Percentiles rank a stretch among this genome's conserved stretches.
Evolutionary conservation across 1,284 basidiomycete species (phyloP).

Genomic region (Fomitopsis schrenkii): DNA sequence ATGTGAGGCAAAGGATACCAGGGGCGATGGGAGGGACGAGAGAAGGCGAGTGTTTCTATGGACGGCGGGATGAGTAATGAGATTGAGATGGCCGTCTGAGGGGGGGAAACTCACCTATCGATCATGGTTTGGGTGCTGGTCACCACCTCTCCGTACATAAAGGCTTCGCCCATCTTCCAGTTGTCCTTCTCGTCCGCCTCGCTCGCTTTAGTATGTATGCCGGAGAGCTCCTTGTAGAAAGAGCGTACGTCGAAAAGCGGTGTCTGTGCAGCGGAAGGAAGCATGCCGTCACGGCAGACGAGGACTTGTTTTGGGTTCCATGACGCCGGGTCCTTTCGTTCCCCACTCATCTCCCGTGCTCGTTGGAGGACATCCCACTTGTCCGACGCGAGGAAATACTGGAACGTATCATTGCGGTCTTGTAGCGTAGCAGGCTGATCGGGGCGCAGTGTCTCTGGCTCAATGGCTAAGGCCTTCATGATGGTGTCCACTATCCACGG

Average conservation of each 20-base stretch:
- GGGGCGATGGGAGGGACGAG: slow-evolving; percentile 65
- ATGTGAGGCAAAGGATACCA: slow-evolving; percentile 81
- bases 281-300: slow-evolving; percentile 17
- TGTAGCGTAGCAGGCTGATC: slow-evolving; percentile 35
- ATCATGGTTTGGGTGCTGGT: slow-evolving; percentile 96
- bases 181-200: slow-evolving; percentile 12
- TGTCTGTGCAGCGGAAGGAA: slow-evolving; percentile 41
- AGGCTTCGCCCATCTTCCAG: slow-evolving; percentile 69
- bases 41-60: slow-evolving; percentile 77
- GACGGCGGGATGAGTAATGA: neutral
- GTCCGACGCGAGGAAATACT: slow-evolving; percentile 43
- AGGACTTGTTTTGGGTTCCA: slow-evolving; percentile 51
- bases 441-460: slow-evolving; percentile 14
- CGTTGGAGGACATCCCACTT: slow-evolving; percentile 32
- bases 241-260: slow-evolving; percentile 52
- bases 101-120: slow-evolving; percentile 64
- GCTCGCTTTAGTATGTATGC: slow-evolving; percentile 12
- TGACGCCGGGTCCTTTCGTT: slow-evolving; percentile 22
- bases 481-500: slow-evolving; percentile 34
- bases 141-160: slow-evolving; percentile 87
- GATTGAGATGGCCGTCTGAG: too few relatives aligned
- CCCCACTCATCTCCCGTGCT: slow-evolving; percentile 20
- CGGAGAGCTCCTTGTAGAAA: slow-evolving; percentile 40
- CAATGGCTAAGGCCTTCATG: slow-evolving; percentile 31
- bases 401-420: slow-evolving; percentile 66